Base-by-base conservation (phyloP, 2,329 filamentous ascomycete species). In the Penicillium sp. region DNA sequence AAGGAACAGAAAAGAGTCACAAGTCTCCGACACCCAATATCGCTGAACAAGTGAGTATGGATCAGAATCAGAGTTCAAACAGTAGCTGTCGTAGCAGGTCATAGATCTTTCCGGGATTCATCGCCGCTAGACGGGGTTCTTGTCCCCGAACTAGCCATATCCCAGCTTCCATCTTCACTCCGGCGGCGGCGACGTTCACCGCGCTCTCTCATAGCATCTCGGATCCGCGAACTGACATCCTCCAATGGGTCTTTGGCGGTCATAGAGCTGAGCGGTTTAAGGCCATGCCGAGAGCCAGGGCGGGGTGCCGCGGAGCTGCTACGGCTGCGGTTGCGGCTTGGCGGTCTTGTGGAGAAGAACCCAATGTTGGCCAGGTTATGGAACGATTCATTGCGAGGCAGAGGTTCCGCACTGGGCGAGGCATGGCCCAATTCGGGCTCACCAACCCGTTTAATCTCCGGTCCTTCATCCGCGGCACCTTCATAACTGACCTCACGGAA, bases 301-400 rank as follows among this genome's bases (percentile, higher is more conserved):
- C 84, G 81, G 25, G 85, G 84, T 40, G 85, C 85, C 58, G 82
- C 84, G 58, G 86, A 90, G 71, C 88, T 85, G 65, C 85, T 90
- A 49, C 88, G 82, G 65, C 86, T 89, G 25, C 89, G 83, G 49
- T 84, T 87, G n/a, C 91, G 86, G 49, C 89, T 95, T n/a, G 88
- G 83, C 4, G 92, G 92, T 27, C 90, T 83, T 15, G 90, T 94
- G 2, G 92, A 91, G 77, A 97, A 99, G 75, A 99, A 88, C 58
- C 89, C 90, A 62, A 96, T 88, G 47, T 84, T 86, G 12, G 90
- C 89, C 60, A 97, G 88, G 72, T 97, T 93, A 73, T 88, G 88
- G 77, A 97, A 97, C 0, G 90, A 94, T 75, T 97, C 94, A 77
- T 96, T 97, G 57, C 89, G 87, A 8, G 93, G 92, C 1, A 86